Base-by-base conservation (phyloP, 1,284 basidiomycete genomes). In the Schizopora paradoxa region DNA sequence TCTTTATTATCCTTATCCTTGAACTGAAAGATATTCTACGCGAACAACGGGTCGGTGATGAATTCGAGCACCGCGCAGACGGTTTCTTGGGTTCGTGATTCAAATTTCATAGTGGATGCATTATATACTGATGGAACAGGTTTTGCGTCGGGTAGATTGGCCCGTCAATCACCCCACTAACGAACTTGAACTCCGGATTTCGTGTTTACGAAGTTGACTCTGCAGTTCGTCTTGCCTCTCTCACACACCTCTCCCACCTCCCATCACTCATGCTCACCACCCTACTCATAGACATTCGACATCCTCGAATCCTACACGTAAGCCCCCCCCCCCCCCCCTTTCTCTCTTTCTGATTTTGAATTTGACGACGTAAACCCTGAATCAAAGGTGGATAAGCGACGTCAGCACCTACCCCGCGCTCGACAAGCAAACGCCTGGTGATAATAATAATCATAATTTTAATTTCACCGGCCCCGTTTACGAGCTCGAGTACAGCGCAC, bases 171-270 rank as follows among this genome's bases (percentile, higher is more conserved):
- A 87, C 84, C 0, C 85, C 87, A 2, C 61, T 79, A 19, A 85
- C 73, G 28, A 84, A 87, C 57, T 61, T 90, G 40, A 91, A 91
- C 61, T 79, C 82, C 13, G 84, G 86, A 6, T 86, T 91, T 67
- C 72, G 87, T 25, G 70, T 90, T 38, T 90, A 89, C 59, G 84
- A 87, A 57, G 74, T 90, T 6, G 86, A 89, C 58, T 82, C 85
- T 7, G 68, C 66, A 47, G 83, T 84, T 58, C 44, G 77, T 61
- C 10, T 10, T 23, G n/a, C n/a, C n/a, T n/a, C n/a, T n/a, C n/a
- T 21, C 27, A 47, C 43, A n/a, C 29, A 18, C n/a, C n/a, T n/a
- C n/a, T n/a, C n/a, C n/a, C n/a, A n/a, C n/a, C n/a, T n/a, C n/a
- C n/a, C n/a, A n/a, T n/a, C n/a, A n/a, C n/a, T n/a, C n/a, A n/a